These are phyloP conservation scores for Henckelia pumila DNA, from an alignment of 257 asterid species.

Conservation along the genomic window DNA sequence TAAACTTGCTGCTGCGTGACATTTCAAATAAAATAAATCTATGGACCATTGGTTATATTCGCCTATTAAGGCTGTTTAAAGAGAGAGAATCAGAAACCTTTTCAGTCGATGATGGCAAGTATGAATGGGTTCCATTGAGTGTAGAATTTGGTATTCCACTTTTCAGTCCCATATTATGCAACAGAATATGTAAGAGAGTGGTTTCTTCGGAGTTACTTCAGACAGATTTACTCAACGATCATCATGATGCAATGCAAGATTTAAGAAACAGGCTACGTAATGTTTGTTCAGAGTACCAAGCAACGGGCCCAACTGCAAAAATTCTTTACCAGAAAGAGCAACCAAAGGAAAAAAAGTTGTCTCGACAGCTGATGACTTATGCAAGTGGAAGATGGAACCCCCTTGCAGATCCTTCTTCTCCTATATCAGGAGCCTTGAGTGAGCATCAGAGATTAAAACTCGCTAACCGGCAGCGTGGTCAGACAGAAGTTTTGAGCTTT, in stretches of 20 bases:
- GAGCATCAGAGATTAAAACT: slow-evolving; percentile 89
- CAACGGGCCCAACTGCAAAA: slow-evolving; percentile 87
- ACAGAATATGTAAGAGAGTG: slow-evolving; percentile 73
- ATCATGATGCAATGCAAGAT: slow-evolving; percentile 91
- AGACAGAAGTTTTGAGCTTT: slow-evolving; percentile 91
- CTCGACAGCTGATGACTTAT: slow-evolving; percentile 76
- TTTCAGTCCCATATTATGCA: slow-evolving; percentile 90
- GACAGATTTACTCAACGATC: slow-evolving; percentile 66
- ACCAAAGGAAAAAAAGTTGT: slow-evolving; percentile 52
- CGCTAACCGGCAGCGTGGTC: slow-evolving; percentile 79
- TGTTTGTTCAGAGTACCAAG: slow-evolving; percentile 84
- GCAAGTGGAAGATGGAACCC: slow-evolving; percentile 99
- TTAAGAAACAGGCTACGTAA: slow-evolving; percentile 68
- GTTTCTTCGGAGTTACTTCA: slow-evolving; percentile 86
- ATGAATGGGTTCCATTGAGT: slow-evolving; percentile 94
- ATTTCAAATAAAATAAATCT: slow-evolving; percentile 72
- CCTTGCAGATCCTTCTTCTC: slow-evolving; percentile 90
- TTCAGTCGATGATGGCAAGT: slow-evolving; percentile 51
- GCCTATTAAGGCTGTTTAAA: slow-evolving; percentile 73
- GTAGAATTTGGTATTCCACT: slow-evolving; percentile 94
- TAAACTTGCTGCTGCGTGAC: slow-evolving; percentile 56
- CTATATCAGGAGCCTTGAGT: slow-evolving; percentile 83
- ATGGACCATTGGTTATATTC: slow-evolving; percentile 83
- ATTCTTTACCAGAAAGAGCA: slow-evolving; percentile 94
- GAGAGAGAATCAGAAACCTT: slow-evolving; percentile 54